Base-by-base conservation (phyloP, 805 yeast genomes). In the Ogataea sp. region DNA sequence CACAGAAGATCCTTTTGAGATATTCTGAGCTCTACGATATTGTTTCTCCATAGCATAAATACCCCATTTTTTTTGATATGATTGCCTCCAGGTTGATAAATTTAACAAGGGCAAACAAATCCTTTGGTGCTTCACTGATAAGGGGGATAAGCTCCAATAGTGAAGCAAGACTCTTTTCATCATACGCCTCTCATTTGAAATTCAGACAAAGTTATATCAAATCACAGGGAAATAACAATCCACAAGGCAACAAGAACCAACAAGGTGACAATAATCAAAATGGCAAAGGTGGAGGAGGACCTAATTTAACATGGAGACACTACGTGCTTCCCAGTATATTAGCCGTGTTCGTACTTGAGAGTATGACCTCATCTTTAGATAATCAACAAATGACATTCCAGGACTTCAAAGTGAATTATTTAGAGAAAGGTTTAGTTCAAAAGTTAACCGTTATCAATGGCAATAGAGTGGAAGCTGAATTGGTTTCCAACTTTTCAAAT, bases 381-480 rank as follows among this genome's bases (percentile, higher is more conserved):
- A 37, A 44, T 14, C 46, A 51, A 33, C 57, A 85, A 53, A 68
- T 90, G 43, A 79, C 96, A 2, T 93, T 88, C 82, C 97, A 93
- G 64, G 95, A 90, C 54, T 90, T 93, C 65, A 73, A 86, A 32
- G 67, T 80, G 5, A 70, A 79, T 35, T 80, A 80, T 52, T 68
- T 93, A 43, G 84, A 82, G 45, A 83, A 79, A 50, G 88, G 88
- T 5, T 69, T 77, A 32, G 99, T 93, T 13, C 70, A 78, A 35
- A 76, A 73, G 46, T 67, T 93, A 38, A 61, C 78, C 16, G 89
- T 93, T 7, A 78, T 86, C 24, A 90, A 93, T 64, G 82, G 83
- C 51, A 67, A 75, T 11, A 70, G 71, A 36, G 98, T 87, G 7
- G 73, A 80, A 39, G 83, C 90, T 2, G 78, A 74, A 46, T 60